Evolutionary conservation across 2,329 filamentous ascomycete species (phyloP).

Genomic region (Exophiala sideris): DNA sequence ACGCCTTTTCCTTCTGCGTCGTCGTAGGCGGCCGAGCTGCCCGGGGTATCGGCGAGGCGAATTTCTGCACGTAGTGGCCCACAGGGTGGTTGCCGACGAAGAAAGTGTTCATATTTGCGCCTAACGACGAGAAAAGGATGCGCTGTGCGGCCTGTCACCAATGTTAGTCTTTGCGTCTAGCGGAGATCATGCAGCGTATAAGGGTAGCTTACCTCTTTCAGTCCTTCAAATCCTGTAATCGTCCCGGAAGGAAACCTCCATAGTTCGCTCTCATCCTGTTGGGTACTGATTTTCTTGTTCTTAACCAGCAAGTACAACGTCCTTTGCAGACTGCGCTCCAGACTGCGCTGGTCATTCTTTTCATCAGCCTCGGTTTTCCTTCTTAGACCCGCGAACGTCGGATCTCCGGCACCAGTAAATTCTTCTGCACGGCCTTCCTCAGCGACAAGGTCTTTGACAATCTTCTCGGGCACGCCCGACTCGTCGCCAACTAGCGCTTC

Average conservation of each 20-base stretch:
- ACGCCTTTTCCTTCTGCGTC: constrained; percentile 19
- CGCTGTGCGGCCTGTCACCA: constrained; percentile 70
- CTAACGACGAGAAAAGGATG: constrained; percentile 71
- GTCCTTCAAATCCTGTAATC: constrained; percentile 73
- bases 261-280: constrained; percentile 32
- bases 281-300: constrained; percentile 40
- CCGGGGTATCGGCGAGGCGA: constrained; percentile 42
- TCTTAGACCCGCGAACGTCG: constrained; percentile 58
- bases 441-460: constrained; percentile 70
- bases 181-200: background rate
- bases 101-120: constrained; percentile 98
- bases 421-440: constrained; percentile 59
- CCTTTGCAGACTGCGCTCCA: constrained; percentile 74
- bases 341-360: constrained; percentile 67
- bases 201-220: constrained; percentile 70
- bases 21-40: constrained; percentile 38
- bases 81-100: constrained; percentile 87
- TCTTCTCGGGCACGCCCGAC: constrained; percentile 62
- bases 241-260: constrained; percentile 82
- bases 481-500: constrained; percentile 74
- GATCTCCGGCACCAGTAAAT: constrained; percentile 55
- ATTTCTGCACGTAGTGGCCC: constrained; percentile 67
- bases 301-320: constrained; percentile 88
- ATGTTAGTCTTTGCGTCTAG: background rate
- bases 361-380: constrained; percentile 75